Evolutionary conservation across 331 rosid genomes (phyloP).

Genomic region (Acacia pycnantha): DNA sequence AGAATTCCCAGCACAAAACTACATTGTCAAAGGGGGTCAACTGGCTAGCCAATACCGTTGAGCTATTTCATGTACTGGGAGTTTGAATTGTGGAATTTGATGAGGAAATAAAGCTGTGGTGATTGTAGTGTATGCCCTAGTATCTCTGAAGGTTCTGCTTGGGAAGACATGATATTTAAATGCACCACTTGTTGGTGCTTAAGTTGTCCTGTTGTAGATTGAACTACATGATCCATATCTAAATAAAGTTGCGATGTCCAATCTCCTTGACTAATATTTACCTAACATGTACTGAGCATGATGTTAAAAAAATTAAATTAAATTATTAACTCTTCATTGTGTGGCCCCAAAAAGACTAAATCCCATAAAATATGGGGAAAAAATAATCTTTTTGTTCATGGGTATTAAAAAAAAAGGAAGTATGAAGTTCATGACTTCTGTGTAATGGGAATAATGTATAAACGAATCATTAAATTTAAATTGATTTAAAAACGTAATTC

Average conservation of each 20-base stretch:
- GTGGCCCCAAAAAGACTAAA: no score
- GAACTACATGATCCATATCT: not conserved
- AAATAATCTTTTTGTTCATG: no score
- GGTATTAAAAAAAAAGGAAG: no score
- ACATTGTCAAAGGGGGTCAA: conserved; percentile 89
- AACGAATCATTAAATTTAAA: no score
- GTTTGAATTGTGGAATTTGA: conserved; percentile 1
- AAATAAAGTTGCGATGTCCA: not conserved
- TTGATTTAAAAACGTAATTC: no score
- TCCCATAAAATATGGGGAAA: no score
- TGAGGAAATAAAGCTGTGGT: conserved; percentile 26
- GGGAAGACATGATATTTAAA: not conserved
- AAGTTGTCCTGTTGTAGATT: not conserved
- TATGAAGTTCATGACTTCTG: no score
- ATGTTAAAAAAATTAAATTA: no score
- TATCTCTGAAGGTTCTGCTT: not conserved
- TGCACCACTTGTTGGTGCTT: not conserved
- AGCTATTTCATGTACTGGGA: conserved; percentile 6
- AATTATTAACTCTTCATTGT: no score
- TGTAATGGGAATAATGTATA: no score
- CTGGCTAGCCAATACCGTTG: conserved; percentile 86
- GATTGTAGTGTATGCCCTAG: not conserved
- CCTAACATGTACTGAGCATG: not conserved
- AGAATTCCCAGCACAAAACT: conserved; percentile 84
- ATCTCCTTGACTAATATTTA: not conserved